A percentile compares a stretch with the other conserved stretches of the same genome.
Conservation (phyloP, 2,329 filamentous ascomycete genomes). For the Alternaria ventricosa region DNA sequence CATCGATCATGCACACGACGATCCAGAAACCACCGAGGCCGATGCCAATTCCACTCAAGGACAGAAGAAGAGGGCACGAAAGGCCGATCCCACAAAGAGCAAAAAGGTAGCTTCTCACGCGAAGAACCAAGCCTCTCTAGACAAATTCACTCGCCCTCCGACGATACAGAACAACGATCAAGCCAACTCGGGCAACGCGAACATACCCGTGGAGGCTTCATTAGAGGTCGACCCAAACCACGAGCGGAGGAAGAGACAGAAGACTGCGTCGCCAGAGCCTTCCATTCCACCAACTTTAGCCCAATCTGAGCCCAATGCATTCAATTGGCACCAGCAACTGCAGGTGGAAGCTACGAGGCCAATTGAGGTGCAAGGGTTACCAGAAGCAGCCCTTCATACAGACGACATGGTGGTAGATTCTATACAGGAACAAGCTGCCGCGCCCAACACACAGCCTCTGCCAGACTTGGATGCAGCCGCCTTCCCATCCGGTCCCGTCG, state of each 20-base stretch:
- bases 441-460: background rate
- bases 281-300: background rate
- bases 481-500: background rate
- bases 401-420: conserved; percentile 1
- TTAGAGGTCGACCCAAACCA: conserved; percentile 40
- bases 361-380: background rate
- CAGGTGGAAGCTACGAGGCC: conserved; percentile 26
- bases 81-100: conserved; percentile 21
- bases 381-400: background rate
- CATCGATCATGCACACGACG: conserved; percentile 23
- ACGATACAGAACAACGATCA: background rate
- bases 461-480: background rate
- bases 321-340: conserved; percentile 41
- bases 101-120: conserved; percentile 10
- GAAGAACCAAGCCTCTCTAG: conserved; percentile 37
- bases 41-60: conserved; percentile 18
- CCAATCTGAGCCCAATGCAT: background rate
- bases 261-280: conserved; percentile 41
- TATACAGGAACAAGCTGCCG: background rate
- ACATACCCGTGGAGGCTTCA: conserved; percentile 11
- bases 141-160: conserved; percentile 31
- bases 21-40: conserved; percentile 23
- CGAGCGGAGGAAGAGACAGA: conserved; percentile 47
- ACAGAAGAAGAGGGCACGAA: conserved; percentile 35
- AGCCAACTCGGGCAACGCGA: background rate